phyloP scores from a whole-genome alignment of 1,284 basidiomycete species.

The Ceratobasidium sp. region DNA sequence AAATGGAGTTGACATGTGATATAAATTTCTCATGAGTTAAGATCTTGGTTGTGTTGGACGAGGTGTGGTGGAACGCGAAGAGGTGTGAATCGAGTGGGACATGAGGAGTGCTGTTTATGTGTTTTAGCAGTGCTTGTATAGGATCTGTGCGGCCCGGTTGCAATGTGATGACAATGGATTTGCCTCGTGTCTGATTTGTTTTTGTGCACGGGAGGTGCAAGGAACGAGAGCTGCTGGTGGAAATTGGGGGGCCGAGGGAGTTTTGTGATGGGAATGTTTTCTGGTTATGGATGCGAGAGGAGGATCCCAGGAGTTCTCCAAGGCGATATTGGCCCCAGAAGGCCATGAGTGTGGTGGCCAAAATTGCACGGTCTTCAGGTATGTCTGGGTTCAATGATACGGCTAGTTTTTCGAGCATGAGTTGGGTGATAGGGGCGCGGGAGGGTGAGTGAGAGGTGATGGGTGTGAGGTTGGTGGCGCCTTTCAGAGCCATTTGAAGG shows the following conservation, averaged over 20 bases:
- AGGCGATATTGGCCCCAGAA: constrained; percentile 40
- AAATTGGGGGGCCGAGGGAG: background rate
- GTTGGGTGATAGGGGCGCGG: background rate
- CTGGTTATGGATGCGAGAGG: background rate
- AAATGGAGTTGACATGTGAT: constrained; percentile 38
- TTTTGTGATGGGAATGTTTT: background rate
- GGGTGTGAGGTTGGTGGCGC: constrained; percentile 53
- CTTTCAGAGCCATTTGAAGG: constrained; percentile 52
- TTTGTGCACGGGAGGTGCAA: constrained; percentile 31
- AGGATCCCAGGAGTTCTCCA: constrained; percentile 35
- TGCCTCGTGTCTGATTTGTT: background rate
- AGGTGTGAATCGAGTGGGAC: background rate
- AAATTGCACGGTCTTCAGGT: background rate
- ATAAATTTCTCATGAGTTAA: constrained; percentile 13
- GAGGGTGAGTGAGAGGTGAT: constrained; percentile 28
- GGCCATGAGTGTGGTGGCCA: background rate
- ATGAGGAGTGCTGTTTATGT: background rate
- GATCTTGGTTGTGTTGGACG: too few species aligned
- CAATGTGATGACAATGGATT: background rate
- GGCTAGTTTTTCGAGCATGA: background rate
- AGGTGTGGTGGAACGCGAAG: constrained; percentile 1
- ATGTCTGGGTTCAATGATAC: background rate
- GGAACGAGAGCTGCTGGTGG: background rate
- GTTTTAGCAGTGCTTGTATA: background rate
- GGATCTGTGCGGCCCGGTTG: constrained; percentile 26